These are phyloP conservation scores for Ganoderma leucocontextum DNA, from an alignment of 1,284 basidiomycete species.

Conservation along the genomic window DNA sequence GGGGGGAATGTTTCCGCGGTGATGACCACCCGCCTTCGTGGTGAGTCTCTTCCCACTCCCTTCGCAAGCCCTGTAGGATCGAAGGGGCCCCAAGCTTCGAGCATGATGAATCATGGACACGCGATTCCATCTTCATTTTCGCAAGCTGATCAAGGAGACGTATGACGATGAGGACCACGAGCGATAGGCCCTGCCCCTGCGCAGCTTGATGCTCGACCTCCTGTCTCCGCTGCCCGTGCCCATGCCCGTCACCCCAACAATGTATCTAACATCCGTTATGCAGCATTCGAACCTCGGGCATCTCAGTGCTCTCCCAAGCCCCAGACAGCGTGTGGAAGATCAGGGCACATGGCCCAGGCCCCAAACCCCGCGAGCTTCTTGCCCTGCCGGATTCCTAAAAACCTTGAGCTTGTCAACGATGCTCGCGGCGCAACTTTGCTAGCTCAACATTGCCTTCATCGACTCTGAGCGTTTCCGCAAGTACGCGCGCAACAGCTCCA, in stretches of 20 bases:
- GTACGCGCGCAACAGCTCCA: no score
- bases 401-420: no score
- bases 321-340: no score
- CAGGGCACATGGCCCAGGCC: no score
- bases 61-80: neutral
- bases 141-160: conserved; percentile 85
- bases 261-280: neutral
- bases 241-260: neutral
- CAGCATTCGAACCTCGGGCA: neutral
- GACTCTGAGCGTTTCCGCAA: no score
- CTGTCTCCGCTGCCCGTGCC: neutral
- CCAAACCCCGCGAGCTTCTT: no score
- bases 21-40: conserved; percentile 94
- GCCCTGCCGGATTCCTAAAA: no score
- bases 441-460: no score
- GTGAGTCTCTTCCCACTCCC: conserved; percentile 44
- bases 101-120: neutral
- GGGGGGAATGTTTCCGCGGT: conserved; percentile 48
- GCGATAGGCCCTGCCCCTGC: conserved; percentile 50
- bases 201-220: conserved; percentile 1
- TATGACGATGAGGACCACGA: conserved; percentile 93
- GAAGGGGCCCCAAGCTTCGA: neutral
- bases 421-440: no score
- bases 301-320: neutral
- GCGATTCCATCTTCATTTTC: conserved; percentile 22